Base-by-base conservation (phyloP, 78 protist species). In the Dictyostelium capitatum region DNA sequence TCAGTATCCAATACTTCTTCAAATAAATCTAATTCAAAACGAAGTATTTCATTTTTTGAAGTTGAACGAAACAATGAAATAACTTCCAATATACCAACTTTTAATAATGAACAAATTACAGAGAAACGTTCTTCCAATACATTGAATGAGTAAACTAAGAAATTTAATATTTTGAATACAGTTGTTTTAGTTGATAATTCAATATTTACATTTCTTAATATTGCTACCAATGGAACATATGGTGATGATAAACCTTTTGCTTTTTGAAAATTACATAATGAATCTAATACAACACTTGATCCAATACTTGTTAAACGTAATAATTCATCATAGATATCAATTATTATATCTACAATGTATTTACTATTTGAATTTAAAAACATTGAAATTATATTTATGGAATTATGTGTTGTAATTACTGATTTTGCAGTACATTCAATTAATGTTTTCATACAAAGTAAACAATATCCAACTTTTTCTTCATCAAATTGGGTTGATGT, bases 1-100 rank as follows among this genome's bases (percentile, higher is more conserved):
- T 79, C 83, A 79, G 32, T 54, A 20, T 79, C 83, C 25, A 79
- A 54, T 4, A 79, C 72, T 70, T 79, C 83, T 54, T 79, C 83
- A 56, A 79, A 79, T 30, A 79, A 9, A 30, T 79, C 83, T 37
- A 79, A 79, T 37, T 79, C 83, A 3, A 79, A 79, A 7, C 30
- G 25, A 14, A 79, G 50, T 10, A 19, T 7, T 6, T 72, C 79
- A 46, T 46, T 37, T 1, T 54, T 28, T 0, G 7, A 8, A 1
- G 23, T 50, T 25, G 64, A 25, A 30, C 83, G 25, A 19, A 79
- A 32, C 10, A 19, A 7, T 53, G 32, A 15, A 37, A 79, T 56
- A 3, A 79, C 70, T 7, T 79, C 83, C 46, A 79, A 20, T 30
- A 79, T 56, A 79, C 83, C 83, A 23, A 79, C 30, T 54, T 79